These are phyloP conservation scores for Boeremia lycopersici DNA, from an alignment of 2,329 filamentous ascomycete species.

Conservation along the genomic window DNA sequence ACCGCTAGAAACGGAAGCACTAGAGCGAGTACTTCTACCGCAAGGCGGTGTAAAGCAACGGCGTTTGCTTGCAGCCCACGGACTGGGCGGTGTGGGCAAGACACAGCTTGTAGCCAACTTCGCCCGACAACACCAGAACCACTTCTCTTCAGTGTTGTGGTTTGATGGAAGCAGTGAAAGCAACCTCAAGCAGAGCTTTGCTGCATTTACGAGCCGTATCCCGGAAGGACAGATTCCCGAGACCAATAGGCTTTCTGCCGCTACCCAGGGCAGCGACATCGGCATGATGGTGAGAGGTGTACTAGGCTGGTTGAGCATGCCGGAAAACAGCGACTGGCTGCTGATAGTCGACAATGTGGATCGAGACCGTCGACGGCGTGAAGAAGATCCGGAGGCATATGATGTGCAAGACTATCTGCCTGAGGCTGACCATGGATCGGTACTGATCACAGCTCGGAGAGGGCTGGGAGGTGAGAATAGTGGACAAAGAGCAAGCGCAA, in stretches of 20 bases:
- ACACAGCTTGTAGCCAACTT: background rate
- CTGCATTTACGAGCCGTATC: constrained; percentile 13
- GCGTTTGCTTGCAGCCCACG: constrained; percentile 16
- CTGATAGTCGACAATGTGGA: constrained; percentile 32
- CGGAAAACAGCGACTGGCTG: constrained; percentile 26
- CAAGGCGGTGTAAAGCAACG: background rate
- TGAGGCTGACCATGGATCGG: constrained; percentile 25
- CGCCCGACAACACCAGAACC: background rate
- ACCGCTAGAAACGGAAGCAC: constrained; percentile 11
- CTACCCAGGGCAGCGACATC: constrained; percentile 2
- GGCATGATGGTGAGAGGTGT: constrained; percentile 17
- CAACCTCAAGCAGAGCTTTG: constrained; percentile 20
- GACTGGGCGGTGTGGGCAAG: constrained; percentile 24
- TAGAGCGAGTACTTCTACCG: constrained; percentile 17
- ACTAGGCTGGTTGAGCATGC: constrained; percentile 18
- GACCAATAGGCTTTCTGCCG: constrained; percentile 8
- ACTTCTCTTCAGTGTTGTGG: constrained; percentile 8
- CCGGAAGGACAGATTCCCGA: constrained; percentile 14
- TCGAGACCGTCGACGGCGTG: constrained; percentile 11
- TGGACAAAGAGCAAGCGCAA: constrained; percentile 12
- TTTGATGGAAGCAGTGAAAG: constrained; percentile 10
- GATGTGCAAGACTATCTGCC: constrained; percentile 23
- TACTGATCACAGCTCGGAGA: constrained; percentile 28
- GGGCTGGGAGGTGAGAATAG: constrained; percentile 13
- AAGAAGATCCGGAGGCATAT: constrained; percentile 20